Evolutionary conservation across 441 rosid genomes (phyloP), one percentile per base, ranked within the genome.

Genomic region (Croton laevigatus): DNA sequence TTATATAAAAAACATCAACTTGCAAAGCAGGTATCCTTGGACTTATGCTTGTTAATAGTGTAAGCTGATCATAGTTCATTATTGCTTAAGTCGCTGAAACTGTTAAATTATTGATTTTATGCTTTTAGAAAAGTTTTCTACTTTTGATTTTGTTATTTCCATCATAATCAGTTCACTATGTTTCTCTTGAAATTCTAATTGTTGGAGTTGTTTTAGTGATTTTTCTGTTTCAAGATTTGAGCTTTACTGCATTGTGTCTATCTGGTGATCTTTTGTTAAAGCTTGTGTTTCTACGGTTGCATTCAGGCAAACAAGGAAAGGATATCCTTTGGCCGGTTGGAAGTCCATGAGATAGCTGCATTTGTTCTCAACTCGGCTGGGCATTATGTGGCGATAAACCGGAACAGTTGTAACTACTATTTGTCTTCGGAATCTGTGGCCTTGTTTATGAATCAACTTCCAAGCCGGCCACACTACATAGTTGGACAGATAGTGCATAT

Each of bases 401-500:
- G 93, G 73, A 89, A 82, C 80, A 80, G 86, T 83, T 82, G 75
- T n/a, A 89, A 87, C 79, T 91, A 86, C 83, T 93, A 91, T 76
- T 80, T 96, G 58, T 96, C 99, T 67, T 75, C 96, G 53, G 99
- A 90, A 81, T 96, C 98, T 0, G 97, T 90, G 79, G 94, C 97
- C 63, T 81, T 96, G 80, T 96, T 96, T 75, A 92, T 87, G 3
- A 96, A 96, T 61, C 91, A 89, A 73, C 96, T 90, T 63, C 97
- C 91, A 34, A 79, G 72, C 84, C 89, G 77, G 62, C 99, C 99
- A 13, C 78, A 80, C 77, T 87, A 88, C 83, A 90, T 96, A 6
- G 88, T 96, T 67, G 99, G 97, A 66, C 91, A 79, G 85, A 87
- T 96, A 65, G 99, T 96, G 79, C 99, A 93, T 76, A 86, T 96